Evolutionary conservation across 768 basidiomycete species (phyloP).

Genomic region (Kwoniella dendrophila): DNA sequence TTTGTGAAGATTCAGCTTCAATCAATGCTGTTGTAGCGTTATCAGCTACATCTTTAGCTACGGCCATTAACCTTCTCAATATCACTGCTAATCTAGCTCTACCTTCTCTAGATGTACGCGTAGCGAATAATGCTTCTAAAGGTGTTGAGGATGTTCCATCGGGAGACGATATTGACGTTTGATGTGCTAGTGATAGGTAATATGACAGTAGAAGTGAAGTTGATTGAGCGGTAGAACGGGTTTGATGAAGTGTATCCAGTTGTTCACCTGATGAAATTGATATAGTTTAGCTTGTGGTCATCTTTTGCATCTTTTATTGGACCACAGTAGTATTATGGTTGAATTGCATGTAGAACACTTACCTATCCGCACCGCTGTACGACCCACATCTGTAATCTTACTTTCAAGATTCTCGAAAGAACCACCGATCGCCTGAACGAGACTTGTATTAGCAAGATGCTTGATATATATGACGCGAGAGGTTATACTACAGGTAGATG

Average conservation of each 20-base stretch:
- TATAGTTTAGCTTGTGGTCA: no score
- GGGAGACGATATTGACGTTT: conserved; percentile 27
- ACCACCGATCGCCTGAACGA: conserved; percentile 73
- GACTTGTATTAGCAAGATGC: background rate
- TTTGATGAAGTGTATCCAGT: conserved; percentile 88
- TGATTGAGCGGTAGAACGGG: conserved; percentile 88
- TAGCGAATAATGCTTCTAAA: conserved; percentile 66
- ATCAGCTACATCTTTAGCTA: conserved; percentile 87
- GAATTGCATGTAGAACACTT: no score
- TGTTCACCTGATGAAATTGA: conserved; percentile 95
- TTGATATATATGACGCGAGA: background rate
- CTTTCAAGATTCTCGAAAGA: conserved; percentile 88
- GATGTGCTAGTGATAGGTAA: conserved; percentile 80
- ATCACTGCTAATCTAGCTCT: conserved; percentile 85
- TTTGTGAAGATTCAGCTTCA: conserved; percentile 37
- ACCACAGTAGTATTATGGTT: background rate
- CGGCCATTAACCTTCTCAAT: conserved; percentile 76
- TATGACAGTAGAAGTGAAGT: conserved; percentile 91
- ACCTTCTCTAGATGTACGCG: conserved; percentile 71
- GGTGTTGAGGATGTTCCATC: conserved; percentile 68
- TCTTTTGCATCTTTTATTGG: background rate
- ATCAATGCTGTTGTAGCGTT: conserved; percentile 40
- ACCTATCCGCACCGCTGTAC: conserved; percentile 93
- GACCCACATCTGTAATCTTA: conserved; percentile 87
- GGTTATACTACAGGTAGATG: background rate